Evolutionary conservation across 164 flowering plant genomes (phyloP), one percentile per base, ranked within the genome.

Genomic region (Cinnamomum micranthum): DNA sequence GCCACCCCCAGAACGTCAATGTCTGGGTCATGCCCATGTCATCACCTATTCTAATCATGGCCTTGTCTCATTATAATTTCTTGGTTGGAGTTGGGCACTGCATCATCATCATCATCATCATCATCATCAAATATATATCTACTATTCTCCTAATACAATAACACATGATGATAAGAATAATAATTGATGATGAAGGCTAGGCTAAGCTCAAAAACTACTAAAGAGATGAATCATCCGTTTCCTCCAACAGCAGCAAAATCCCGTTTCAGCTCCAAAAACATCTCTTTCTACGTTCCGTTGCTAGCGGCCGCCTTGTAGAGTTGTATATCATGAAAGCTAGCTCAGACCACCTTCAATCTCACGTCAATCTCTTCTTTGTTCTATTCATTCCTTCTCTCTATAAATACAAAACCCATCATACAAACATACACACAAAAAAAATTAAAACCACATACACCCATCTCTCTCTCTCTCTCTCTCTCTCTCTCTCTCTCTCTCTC

Each of bases 261-360:
- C 69, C 52, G 59, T 64, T 73, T 19, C 41, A 28, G 20, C 5
- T 64, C 65, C 33, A 72, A 55, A 55, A 20, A 13, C 41, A 23
- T 68, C 22, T 68, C 11, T 41, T 22, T 55, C 50, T 6, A 52
- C 27, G 58, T 77, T 25, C 71, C 51, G 75, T 77, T 17, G 6
- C n/a, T 74, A n/a, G 2, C 50, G 5, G 60, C 71, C 55, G 60
- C 52, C 28, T 51, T 27, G 70, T 41, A 65, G 23, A 65, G 23
- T 14, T 62, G 28, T 19, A 69, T 11, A 13, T 62, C 71, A 41
- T 41, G 11, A 41, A 41, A 41, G 47, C 47, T 41, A 41, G 47
- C 47, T 41, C 79, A 72, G 20, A 47, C 75, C 79, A 76, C 78
- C 81, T 80, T 81, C 78, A 75, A 41, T 25, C 35, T 12, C 65